Evolutionary conservation across 2,329 filamentous ascomycete species (phyloP).

Genomic region (Claviceps fusiformis): DNA sequence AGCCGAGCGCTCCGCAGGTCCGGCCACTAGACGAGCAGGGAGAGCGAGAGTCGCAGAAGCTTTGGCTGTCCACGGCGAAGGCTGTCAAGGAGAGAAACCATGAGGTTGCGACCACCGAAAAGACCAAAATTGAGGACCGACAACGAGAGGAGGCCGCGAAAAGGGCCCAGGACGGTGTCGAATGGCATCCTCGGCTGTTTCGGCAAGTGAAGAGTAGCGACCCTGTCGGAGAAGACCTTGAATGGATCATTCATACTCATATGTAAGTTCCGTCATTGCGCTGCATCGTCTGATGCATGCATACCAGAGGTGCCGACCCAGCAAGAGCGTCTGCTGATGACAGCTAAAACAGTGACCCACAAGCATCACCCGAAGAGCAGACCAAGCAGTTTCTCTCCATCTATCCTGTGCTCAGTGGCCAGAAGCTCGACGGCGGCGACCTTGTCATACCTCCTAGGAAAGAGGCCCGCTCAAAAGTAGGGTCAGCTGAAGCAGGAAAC

Average conservation of each 20-base stretch:
- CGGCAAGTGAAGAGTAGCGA: constrained; percentile 60
- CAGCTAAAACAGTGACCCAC: constrained; percentile 14
- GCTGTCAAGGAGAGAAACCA: constrained; percentile 81
- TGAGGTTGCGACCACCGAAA: constrained; percentile 80
- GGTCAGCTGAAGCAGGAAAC: constrained; percentile 11
- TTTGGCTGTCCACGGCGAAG: constrained; percentile 72
- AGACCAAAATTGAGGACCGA: constrained; percentile 87
- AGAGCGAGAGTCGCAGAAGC: constrained; percentile 74
- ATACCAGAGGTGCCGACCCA: neutral
- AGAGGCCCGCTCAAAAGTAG: neutral
- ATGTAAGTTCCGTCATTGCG: constrained; percentile 44
- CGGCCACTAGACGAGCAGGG: constrained; percentile 76
- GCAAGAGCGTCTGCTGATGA: constrained; percentile 8
- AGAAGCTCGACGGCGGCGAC: constrained; percentile 42
- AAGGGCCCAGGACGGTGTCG: constrained; percentile 61
- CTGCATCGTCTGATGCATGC: neutral
- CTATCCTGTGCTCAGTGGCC: constrained; percentile 70
- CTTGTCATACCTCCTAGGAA: constrained; percentile 39
- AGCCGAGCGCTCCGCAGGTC: constrained; percentile 57
- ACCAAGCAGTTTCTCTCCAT: constrained; percentile 75
- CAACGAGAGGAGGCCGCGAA: constrained; percentile 80
- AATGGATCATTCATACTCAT: constrained; percentile 85
- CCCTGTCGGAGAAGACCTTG: constrained; percentile 75
- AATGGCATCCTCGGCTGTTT: constrained; percentile 85
- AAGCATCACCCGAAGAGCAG: constrained; percentile 51